phyloP scores from a whole-genome alignment of 768 basidiomycete species.

The Boletus rubescentipes region DNA sequence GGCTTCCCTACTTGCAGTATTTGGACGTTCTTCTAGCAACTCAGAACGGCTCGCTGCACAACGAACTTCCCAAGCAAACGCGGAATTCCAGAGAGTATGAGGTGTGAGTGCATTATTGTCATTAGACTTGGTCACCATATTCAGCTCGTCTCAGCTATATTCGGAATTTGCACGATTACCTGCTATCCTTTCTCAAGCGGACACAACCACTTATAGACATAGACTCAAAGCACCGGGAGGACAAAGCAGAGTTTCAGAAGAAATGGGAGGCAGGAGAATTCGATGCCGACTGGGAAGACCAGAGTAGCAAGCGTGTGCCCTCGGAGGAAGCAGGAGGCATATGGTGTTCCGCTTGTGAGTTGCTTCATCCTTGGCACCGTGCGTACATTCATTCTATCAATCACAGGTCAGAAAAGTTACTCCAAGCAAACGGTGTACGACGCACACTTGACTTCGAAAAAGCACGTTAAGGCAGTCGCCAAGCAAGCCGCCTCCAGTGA shows the following conservation, averaged over 20 bases:
- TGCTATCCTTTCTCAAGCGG: constrained; percentile 82
- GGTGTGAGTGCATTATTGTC: constrained; percentile 46
- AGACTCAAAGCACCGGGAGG: constrained; percentile 61
- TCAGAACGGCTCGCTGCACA: constrained; percentile 59
- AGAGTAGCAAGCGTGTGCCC: constrained; percentile 36
- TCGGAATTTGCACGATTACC: constrained; percentile 74
- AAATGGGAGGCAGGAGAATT: constrained; percentile 81
- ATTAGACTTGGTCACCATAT: constrained; percentile 5
- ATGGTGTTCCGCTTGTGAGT: constrained; percentile 93
- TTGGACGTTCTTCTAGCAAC: constrained; percentile 79
- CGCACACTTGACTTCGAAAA: constrained; percentile 93
- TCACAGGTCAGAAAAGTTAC: constrained; percentile 87
- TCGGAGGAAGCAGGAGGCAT: constrained; percentile 62
- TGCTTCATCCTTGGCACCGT: constrained; percentile 1
- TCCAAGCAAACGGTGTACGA: constrained; percentile 98
- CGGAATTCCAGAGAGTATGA: constrained; percentile 77
- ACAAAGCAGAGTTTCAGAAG: constrained; percentile 67
- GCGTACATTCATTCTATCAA: constrained; percentile 2
- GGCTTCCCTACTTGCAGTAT: constrained; percentile 90
- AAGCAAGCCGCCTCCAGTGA: constrained; percentile 55
- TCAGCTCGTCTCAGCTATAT: constrained; percentile 63
- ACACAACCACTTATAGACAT: constrained; percentile 82
- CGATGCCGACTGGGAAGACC: constrained; percentile 67
- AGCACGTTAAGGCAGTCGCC: constrained; percentile 88
- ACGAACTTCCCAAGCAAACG: constrained; percentile 66